Evolutionary conservation across 805 yeast species (phyloP).

Genomic region (Nematodospora valgi): DNA sequence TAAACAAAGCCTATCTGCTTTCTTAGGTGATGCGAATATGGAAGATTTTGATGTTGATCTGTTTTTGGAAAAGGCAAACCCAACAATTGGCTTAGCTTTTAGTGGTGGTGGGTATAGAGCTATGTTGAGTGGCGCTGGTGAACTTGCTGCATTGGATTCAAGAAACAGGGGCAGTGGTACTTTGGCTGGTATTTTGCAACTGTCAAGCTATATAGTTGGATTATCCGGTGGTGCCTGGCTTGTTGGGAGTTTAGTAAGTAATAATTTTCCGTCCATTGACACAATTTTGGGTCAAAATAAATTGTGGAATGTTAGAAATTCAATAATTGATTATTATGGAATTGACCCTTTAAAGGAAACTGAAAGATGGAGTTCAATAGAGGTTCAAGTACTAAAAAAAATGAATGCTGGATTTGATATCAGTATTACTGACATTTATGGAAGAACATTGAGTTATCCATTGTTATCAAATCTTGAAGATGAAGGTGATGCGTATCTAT

Average conservation of each 20-base stretch:
- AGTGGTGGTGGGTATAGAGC: conserved; percentile 43
- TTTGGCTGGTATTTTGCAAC: conserved; percentile 56
- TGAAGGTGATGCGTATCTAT: conserved; percentile 1
- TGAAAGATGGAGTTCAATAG: conserved; percentile 23
- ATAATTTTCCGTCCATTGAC: conserved; percentile 54
- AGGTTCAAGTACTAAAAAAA: conserved; percentile 24
- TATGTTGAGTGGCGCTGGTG: conserved; percentile 77
- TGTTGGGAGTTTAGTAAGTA: conserved; percentile 59
- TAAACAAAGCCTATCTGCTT: conserved; percentile 20
- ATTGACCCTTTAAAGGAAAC: conserved; percentile 59
- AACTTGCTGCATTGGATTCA: conserved; percentile 73
- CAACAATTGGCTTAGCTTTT: conserved; percentile 32
- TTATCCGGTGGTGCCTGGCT: conserved; percentile 72
- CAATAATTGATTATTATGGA: conserved; percentile 66
- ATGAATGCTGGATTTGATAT: conserved; percentile 27
- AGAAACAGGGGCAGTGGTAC: conserved; percentile 66
- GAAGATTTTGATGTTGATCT: conserved; percentile 18
- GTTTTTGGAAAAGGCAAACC: conserved; percentile 16
- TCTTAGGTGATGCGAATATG: conserved; percentile 20
- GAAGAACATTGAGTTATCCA: conserved; percentile 25
- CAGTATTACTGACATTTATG: conserved; percentile 37
- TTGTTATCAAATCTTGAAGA: conserved; percentile 3
- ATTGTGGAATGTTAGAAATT: conserved; percentile 41
- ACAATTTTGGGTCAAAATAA: conserved; percentile 20
- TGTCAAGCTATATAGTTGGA: conserved; percentile 70